phyloP scores from a whole-genome alignment of 1,139 yeast genomes.

The Zygosaccharomyces sapae region DNA sequence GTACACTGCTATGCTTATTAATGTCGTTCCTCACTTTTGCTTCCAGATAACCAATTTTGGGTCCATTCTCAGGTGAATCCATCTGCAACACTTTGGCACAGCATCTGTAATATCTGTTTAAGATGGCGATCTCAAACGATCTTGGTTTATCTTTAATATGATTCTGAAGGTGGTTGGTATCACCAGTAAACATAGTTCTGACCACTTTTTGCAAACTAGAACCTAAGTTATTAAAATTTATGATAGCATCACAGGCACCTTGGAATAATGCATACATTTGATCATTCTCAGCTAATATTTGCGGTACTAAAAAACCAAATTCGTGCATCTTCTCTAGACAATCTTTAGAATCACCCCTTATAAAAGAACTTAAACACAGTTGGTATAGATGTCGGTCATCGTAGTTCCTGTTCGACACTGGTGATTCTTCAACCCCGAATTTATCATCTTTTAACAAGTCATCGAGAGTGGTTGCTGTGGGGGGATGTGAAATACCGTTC shows the following conservation, averaged over 20 bases:
- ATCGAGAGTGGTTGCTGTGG: constrained; percentile 12
- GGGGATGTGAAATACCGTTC: constrained; percentile 1
- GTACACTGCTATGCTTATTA: background rate
- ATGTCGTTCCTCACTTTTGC: constrained; percentile 7
- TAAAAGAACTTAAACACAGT: constrained; percentile 22
- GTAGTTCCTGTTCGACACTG: background rate
- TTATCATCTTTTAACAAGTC: constrained; percentile 22
- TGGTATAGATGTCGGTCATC: constrained; percentile 14
- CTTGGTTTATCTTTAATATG: constrained; percentile 1
- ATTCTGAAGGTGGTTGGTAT: constrained; percentile 1
- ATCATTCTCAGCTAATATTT: constrained; percentile 8
- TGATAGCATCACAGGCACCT: constrained; percentile 14
- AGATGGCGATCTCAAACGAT: constrained; percentile 6
- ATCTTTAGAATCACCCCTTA: constrained; percentile 21
- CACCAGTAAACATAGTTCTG: constrained; percentile 8
- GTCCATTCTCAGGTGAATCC: constrained; percentile 4
- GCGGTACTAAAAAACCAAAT: constrained; percentile 14
- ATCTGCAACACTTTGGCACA: constrained; percentile 14
- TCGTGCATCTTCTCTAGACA: constrained; percentile 24
- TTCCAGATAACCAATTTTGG: constrained; percentile 7
- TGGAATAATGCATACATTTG: constrained; percentile 15
- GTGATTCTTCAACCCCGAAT: constrained; percentile 7
- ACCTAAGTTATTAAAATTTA: constrained; percentile 12
- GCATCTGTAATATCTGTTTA: constrained; percentile 18
- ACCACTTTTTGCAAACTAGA: constrained; percentile 12